phyloP scores from a whole-genome alignment of 1,139 yeast genomes.

The Meyerozyma elateridarum region DNA sequence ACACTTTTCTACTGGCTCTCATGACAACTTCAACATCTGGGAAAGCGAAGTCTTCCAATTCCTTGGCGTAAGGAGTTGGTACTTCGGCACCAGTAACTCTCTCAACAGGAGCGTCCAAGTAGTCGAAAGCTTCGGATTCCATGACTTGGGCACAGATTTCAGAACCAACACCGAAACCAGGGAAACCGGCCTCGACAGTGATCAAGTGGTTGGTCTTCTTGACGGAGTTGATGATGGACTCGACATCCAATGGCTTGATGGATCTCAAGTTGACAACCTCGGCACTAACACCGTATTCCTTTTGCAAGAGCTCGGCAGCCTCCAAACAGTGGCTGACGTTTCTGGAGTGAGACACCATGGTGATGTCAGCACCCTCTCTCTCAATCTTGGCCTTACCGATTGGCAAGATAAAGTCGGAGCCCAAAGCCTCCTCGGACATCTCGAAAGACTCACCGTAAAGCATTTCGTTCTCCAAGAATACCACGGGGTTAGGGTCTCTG shows the following conservation, averaged over 20 bases:
- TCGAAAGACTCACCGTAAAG: constrained; percentile 90
- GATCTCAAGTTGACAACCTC: constrained; percentile 96
- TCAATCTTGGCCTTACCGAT: constrained; percentile 96
- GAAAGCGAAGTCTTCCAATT: constrained; percentile 97
- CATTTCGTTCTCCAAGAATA: constrained; percentile 93
- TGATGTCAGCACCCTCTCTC: constrained; percentile 84
- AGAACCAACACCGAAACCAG: constrained; percentile 97
- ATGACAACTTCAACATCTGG: constrained; percentile 90
- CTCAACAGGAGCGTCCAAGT: constrained; percentile 97
- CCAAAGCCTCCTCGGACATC: constrained; percentile 81
- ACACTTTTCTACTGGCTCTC: constrained; percentile 87
- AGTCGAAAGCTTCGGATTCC: constrained; percentile 98
- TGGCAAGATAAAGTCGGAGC: constrained; percentile 87
- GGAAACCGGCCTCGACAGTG: constrained; percentile 97
- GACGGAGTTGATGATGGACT: constrained; percentile 78
- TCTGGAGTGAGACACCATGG: constrained; percentile 89
- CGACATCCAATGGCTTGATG: constrained; percentile 92
- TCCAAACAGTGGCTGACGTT: constrained; percentile 79
- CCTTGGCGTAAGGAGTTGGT: constrained; percentile 97
- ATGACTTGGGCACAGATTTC: constrained; percentile 96
- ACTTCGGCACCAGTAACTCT: constrained; percentile 99
- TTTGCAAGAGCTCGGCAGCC: constrained; percentile 84
- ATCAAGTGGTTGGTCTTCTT: constrained; percentile 96
- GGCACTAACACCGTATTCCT: constrained; percentile 82
- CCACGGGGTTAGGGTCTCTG: constrained; percentile 97